Evolutionary conservation across 2,329 filamentous ascomycete genomes (phyloP).

Genomic region (Parasarocladium wereldwijsianum): DNA sequence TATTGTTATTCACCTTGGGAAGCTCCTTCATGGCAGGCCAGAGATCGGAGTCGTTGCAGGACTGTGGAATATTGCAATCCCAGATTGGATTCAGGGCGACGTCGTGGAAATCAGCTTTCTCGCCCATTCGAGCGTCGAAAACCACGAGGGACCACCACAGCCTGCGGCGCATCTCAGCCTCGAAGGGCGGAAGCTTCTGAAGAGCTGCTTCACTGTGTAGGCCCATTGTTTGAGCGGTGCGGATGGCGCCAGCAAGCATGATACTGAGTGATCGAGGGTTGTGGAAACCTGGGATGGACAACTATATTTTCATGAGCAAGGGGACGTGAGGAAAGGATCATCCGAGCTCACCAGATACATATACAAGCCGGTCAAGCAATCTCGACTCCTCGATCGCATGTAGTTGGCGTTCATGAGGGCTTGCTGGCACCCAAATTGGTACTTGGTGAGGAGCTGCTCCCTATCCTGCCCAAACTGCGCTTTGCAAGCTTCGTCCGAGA

Average conservation of each 20-base stretch:
- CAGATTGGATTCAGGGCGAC: constrained; percentile 18
- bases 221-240: constrained; percentile 42
- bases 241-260: constrained; percentile 36
- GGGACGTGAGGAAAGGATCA: background rate
- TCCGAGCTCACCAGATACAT: constrained; percentile 34
- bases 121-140: constrained; percentile 41
- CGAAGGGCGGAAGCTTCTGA: constrained; percentile 19
- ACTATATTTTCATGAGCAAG: constrained; percentile 16
- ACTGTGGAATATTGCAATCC: constrained; percentile 27
- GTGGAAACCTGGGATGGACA: constrained; percentile 26
- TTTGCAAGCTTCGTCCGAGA: constrained; percentile 27
- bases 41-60: constrained; percentile 31
- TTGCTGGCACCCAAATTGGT: constrained; percentile 34
- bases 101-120: constrained; percentile 26
- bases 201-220: constrained; percentile 31
- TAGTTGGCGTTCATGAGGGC: constrained; percentile 36
- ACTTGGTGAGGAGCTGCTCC: constrained; percentile 23
- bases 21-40: constrained; percentile 22
- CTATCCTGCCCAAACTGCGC: constrained; percentile 24
- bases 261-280: constrained; percentile 36
- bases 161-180: constrained; percentile 44
- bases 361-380: constrained; percentile 39
- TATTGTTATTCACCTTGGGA: constrained; percentile 10
- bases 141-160: constrained; percentile 47
- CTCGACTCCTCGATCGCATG: constrained; percentile 31